Conservation (phyloP, 768 basidiomycete species). For the button mushroom (Agaricus bisporus) region DNA sequence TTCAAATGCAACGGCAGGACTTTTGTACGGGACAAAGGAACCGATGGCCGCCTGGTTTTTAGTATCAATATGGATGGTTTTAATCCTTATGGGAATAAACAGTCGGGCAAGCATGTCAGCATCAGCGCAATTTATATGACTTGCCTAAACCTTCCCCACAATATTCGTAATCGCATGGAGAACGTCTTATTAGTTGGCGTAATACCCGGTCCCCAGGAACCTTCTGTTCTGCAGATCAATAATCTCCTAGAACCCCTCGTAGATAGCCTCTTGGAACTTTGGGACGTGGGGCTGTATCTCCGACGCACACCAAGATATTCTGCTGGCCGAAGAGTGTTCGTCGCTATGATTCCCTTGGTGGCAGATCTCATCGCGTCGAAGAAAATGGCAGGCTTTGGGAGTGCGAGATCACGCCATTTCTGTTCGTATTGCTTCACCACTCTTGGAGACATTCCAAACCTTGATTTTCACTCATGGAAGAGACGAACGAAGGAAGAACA, state of each 20-base stretch:
- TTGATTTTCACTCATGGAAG: too few species aligned
- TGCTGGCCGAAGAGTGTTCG: conserved; percentile 18
- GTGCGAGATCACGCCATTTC: conserved; percentile 10
- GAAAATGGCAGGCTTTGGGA: conserved; percentile 19
- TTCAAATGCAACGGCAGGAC: conserved; percentile 6
- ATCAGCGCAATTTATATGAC: conserved; percentile 20
- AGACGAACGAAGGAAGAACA: too few species aligned
- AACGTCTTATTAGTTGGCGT: conserved; percentile 20
- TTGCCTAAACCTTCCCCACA: conserved; percentile 26
- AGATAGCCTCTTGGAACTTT: conserved; percentile 23
- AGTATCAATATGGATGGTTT: conserved; percentile 24
- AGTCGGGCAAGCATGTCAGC: conserved; percentile 17
- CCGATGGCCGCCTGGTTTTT: conserved; percentile 18
- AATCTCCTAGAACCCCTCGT: conserved; percentile 27
- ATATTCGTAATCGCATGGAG: conserved; percentile 14
- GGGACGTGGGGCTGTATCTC: conserved; percentile 20
- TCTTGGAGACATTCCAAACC: too few species aligned
- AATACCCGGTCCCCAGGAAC: conserved; percentile 14
- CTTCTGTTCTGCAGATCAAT: conserved; percentile 25
- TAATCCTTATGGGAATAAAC: conserved; percentile 23
- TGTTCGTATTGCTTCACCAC: not conserved
- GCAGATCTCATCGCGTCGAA: conserved; percentile 25
- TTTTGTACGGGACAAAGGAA: conserved; percentile 10
- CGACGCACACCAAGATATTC: conserved; percentile 12
- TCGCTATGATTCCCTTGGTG: conserved; percentile 22